phyloP scores from a whole-genome alignment of 495 filamentous ascomycete species.

The Pseudotulostoma volvatum region DNA sequence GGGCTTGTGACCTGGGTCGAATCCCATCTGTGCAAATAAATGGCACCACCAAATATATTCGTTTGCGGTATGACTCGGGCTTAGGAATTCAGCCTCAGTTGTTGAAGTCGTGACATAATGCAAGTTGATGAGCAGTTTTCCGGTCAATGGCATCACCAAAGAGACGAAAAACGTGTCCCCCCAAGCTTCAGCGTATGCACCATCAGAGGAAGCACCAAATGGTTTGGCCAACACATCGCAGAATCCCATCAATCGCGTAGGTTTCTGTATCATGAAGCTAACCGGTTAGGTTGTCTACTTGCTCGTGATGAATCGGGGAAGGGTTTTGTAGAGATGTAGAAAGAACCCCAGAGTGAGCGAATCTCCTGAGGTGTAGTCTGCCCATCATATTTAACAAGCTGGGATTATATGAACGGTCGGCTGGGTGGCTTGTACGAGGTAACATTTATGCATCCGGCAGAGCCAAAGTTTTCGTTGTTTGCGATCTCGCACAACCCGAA shows the following conservation, averaged over 20 bases:
- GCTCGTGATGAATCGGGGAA: constrained; percentile 4
- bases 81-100: background rate
- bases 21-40: background rate
- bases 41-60: background rate
- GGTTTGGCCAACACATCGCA: background rate
- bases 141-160: background rate
- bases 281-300: constrained; percentile 4
- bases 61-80: background rate
- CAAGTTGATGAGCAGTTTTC: background rate
- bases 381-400: background rate
- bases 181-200: background rate
- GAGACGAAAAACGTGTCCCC: background rate
- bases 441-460: background rate
- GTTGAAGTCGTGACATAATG: background rate
- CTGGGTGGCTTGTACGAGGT: background rate
- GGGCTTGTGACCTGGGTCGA: background rate
- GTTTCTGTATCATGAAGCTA: background rate
- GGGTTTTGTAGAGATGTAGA: constrained; percentile 12
- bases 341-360: constrained; percentile 6
- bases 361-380: background rate
- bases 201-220: background rate
- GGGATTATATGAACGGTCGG: background rate
- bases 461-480: background rate
- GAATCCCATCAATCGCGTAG: background rate
- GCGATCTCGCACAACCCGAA: background rate